These are phyloP conservation scores for Rhizopogon rudus DNA, from an alignment of 768 basidiomycete species.

Conservation along the genomic window DNA sequence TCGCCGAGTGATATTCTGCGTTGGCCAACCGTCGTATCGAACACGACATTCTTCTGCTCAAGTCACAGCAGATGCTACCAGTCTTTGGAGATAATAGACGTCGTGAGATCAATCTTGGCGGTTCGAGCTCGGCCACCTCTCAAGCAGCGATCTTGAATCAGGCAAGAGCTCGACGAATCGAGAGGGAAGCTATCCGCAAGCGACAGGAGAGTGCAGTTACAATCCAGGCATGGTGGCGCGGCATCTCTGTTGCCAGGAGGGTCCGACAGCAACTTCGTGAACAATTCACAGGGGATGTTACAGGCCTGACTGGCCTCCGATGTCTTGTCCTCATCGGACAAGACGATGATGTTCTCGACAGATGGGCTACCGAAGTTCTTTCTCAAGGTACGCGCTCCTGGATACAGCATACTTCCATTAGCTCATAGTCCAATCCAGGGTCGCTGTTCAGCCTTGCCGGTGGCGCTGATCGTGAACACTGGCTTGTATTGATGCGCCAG, in stretches of 20 bases:
- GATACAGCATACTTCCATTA: not conserved
- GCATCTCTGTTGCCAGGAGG: constrained; percentile 34
- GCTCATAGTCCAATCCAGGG: constrained; percentile 22
- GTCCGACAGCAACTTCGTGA: constrained; percentile 42
- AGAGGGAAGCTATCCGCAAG: constrained; percentile 51
- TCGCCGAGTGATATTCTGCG: not conserved
- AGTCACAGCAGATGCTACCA: constrained; percentile 28
- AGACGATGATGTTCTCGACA: constrained; percentile 25
- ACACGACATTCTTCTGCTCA: not conserved
- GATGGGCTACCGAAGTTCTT: constrained; percentile 25
- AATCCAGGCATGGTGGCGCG: constrained; percentile 73
- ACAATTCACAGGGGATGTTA: constrained; percentile 48
- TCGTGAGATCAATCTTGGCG: constrained; percentile 75
- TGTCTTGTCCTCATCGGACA: constrained; percentile 59
- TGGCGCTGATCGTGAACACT: constrained; percentile 40
- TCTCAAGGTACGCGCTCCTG: not conserved
- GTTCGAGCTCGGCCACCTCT: constrained; percentile 45
- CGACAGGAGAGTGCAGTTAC: constrained; percentile 52
- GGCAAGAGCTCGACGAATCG: constrained; percentile 55
- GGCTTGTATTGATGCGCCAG: constrained; percentile 58
- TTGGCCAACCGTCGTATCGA: not conserved
- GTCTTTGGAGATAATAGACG: constrained; percentile 49
- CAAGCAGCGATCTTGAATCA: constrained; percentile 55
- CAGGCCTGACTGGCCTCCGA: constrained; percentile 52
- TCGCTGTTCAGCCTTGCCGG: constrained; percentile 34